These are phyloP conservation scores for Paraconiothyrium sp. DNA, from an alignment of 2,329 filamentous ascomycete species.

Conservation along the genomic window DNA sequence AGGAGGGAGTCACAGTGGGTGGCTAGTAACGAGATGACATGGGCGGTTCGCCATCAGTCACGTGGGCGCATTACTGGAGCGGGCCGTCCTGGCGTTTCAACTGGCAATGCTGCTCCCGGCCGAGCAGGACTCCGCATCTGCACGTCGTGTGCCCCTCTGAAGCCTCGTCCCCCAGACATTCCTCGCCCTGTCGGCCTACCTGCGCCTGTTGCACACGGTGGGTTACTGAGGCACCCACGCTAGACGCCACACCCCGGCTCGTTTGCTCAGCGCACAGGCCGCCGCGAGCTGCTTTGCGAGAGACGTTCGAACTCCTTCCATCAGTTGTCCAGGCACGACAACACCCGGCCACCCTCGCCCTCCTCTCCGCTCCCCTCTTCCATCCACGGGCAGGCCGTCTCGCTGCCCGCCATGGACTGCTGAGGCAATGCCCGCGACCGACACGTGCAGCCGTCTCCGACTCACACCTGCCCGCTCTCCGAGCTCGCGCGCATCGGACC, in stretches of 20 bases:
- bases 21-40: conserved; percentile 10
- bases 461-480: conserved; percentile 28
- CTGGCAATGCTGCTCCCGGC: not conserved
- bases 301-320: conserved; percentile 30
- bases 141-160: not conserved
- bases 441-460: conserved; percentile 25
- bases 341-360: conserved; percentile 10
- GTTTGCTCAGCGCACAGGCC: conserved; percentile 26
- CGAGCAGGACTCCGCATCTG: not conserved
- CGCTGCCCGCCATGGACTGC: conserved; percentile 47
- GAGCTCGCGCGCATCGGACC: conserved; percentile 37
- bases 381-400: conserved; percentile 32
- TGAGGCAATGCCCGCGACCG: conserved; percentile 45
- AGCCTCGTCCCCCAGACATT: not conserved
- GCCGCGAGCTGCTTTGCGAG: conserved; percentile 20
- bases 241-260: conserved; percentile 11
- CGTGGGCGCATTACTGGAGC: conserved; percentile 13
- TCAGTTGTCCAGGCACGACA: conserved; percentile 16
- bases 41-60: conserved; percentile 16
- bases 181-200: not conserved
- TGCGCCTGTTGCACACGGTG: not conserved
- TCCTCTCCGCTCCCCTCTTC: conserved; percentile 15
- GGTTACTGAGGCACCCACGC: not conserved
- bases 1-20: conserved; percentile 32
- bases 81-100: not conserved